A percentile compares a stretch with the other conserved stretches of the same genome.
Conservation (phyloP, 2,329 filamentous ascomycete species). For the Sclerotinia glacialis region DNA sequence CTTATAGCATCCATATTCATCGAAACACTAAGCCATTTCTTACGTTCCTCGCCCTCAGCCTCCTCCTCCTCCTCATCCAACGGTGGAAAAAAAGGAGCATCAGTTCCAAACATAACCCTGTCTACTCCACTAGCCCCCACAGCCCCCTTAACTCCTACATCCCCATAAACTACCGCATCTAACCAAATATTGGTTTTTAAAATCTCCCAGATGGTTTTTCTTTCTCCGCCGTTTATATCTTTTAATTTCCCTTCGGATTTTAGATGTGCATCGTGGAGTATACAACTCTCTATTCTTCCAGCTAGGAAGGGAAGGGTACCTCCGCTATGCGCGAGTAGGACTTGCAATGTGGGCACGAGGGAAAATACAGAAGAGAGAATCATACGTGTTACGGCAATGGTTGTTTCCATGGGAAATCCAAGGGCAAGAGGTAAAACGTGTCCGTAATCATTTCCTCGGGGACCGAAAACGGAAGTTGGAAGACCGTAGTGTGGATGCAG, state of each 20-base stretch:
- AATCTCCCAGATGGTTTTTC: slow-evolving; percentile 61
- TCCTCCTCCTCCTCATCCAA: slow-evolving; percentile 54
- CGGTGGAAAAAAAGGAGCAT: slow-evolving; percentile 84
- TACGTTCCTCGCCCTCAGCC: slow-evolving; percentile 44
- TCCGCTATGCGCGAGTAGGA: slow-evolving; percentile 84
- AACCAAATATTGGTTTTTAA: slow-evolving; percentile 77
- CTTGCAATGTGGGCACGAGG: slow-evolving; percentile 62
- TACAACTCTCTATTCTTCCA: slow-evolving; percentile 82
- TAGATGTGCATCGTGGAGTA: slow-evolving; percentile 76
- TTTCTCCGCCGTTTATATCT: slow-evolving; percentile 30
- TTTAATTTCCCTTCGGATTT: slow-evolving; percentile 58
- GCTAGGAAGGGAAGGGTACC: slow-evolving; percentile 87
- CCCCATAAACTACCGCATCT: slow-evolving; percentile 81
- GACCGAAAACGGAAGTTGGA: slow-evolving; percentile 75
- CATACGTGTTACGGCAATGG: slow-evolving; percentile 85
- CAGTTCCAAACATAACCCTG: slow-evolving; percentile 75
- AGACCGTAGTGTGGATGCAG: slow-evolving; percentile 91
- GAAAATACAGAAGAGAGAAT: slow-evolving; percentile 84
- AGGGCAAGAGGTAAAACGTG: slow-evolving; percentile 83
- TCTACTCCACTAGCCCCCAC: slow-evolving; percentile 66
- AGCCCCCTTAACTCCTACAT: slow-evolving; percentile 69
- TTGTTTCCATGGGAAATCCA: slow-evolving; percentile 90
- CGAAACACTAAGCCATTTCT: slow-evolving; percentile 68
- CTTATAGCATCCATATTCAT: slow-evolving; percentile 57
- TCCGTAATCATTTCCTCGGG: slow-evolving; percentile 69